Conservation (phyloP, 768 basidiomycete species). For the Leccinum subgranulosum region DNA sequence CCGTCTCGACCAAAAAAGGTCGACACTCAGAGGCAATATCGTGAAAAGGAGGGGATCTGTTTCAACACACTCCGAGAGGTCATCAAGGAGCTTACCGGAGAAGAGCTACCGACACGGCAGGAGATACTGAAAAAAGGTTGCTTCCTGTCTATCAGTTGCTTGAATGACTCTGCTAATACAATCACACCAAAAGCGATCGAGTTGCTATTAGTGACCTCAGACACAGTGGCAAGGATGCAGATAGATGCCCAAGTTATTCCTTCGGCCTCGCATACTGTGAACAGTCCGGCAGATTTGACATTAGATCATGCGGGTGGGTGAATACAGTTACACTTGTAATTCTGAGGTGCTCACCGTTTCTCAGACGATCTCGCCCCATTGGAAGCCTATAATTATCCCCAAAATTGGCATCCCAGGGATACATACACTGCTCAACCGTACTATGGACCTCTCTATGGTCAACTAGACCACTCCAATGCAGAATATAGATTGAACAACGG, state of each 20-base stretch:
- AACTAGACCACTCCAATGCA: not conserved
- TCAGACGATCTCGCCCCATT: slow-evolving; percentile 1
- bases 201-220: not conserved
- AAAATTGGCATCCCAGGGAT: not conserved
- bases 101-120: slow-evolving; percentile 15
- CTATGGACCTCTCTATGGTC: not conserved
- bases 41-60: slow-evolving; percentile 19
- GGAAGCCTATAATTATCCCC: not conserved
- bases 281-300: not conserved
- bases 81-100: slow-evolving; percentile 19
- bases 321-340: not conserved
- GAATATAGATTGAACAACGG: not conserved
- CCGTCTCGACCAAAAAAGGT: slow-evolving; percentile 11
- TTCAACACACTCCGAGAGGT: slow-evolving; percentile 11
- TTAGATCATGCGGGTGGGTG: not conserved
- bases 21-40: slow-evolving; percentile 18
- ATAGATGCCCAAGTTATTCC: not conserved
- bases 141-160: not conserved
- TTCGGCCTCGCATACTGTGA: not conserved
- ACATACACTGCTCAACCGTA: not conserved
- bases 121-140: slow-evolving; percentile 25
- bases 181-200: slow-evolving; percentile 2
- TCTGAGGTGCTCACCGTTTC: not conserved
- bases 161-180: not conserved
- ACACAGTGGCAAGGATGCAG: not conserved